Evolutionary conservation across 345 rosid species (phyloP).

Genomic region (Salix arbutifolia): DNA sequence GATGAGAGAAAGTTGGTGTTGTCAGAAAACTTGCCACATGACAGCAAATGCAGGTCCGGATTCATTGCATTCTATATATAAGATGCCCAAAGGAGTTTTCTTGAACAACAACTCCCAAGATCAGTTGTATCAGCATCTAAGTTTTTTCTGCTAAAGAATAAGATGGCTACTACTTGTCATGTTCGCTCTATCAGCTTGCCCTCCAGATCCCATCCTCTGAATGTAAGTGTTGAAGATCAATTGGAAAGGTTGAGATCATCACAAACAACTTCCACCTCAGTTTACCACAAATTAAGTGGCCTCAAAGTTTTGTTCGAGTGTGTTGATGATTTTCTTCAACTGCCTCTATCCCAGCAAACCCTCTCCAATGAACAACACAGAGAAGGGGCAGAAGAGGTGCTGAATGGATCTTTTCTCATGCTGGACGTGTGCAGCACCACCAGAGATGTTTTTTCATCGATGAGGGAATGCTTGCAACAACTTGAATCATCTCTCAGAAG

Average conservation of each 20-base stretch:
- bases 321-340: conserved; percentile 5
- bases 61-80: background rate
- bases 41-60: background rate
- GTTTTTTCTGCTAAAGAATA: background rate
- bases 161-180: conserved; percentile 14
- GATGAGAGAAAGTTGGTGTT: background rate
- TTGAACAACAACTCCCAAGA: background rate
- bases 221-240: conserved; percentile 11
- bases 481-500: conserved; percentile 5
- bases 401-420: conserved; percentile 3
- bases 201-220: conserved; percentile 25
- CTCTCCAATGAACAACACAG: background rate
- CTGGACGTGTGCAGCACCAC: conserved; percentile 1
- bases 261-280: conserved; percentile 12
- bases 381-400: background rate
- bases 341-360: background rate
- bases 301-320: background rate
- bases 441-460: conserved; percentile 7
- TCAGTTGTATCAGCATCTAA: background rate
- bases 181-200: conserved; percentile 33
- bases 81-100: background rate
- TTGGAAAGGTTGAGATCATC: conserved; percentile 22
- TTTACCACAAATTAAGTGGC: background rate
- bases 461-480: conserved; percentile 1
- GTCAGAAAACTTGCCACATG: background rate